Base-by-base conservation (phyloP, 2,329 filamentous ascomycete species). In the Raffaelea arxii region DNA sequence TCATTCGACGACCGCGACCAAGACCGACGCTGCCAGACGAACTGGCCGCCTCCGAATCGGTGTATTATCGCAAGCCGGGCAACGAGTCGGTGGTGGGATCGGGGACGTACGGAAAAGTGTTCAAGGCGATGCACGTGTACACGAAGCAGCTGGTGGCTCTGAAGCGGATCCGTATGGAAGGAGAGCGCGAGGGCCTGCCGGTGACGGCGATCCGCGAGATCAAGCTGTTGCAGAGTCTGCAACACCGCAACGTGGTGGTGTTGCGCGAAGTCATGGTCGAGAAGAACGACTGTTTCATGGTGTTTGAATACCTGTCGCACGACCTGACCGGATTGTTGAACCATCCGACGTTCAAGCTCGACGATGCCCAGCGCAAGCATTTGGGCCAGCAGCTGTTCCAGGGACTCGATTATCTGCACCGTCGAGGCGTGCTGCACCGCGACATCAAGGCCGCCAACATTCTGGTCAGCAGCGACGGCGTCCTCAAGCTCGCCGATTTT, bases 381-480 rank as follows among this genome's bases (percentile, higher is more conserved):
- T 74, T 98, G 27, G 88, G 89, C 1, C 86, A 82, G 60, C 92
- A 98, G 59, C 77, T 98, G 53, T 97, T 98, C 56, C 84, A 94
- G 60, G 91, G 89, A 0, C 74, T 98, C 4, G 87, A 94, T 59
- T 98, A 97, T 59, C 78, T 98, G 2, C 92, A 98, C 62, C 82
- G 84, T 41, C 78, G 89, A 30, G 89, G 92, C n/a, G 91, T 98
- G 12, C 71, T 98, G 4, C 92, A 98, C 64, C 85, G 92, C 50
- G 92, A 98, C 59, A 97, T 98, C 68, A 98, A 98, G 65, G 92
- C 92, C 2, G 92, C 92, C 48, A 98, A 98, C 58, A 97, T 97
- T 49, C 73, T 98, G 21, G 86, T 98, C 49, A 94, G 88, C 65
- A 94, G 82, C 54, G 82, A 85, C 10, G 92, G 92, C 5, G 77